phyloP scores from a whole-genome alignment of 441 rosid genomes.

The Croton setiger region DNA sequence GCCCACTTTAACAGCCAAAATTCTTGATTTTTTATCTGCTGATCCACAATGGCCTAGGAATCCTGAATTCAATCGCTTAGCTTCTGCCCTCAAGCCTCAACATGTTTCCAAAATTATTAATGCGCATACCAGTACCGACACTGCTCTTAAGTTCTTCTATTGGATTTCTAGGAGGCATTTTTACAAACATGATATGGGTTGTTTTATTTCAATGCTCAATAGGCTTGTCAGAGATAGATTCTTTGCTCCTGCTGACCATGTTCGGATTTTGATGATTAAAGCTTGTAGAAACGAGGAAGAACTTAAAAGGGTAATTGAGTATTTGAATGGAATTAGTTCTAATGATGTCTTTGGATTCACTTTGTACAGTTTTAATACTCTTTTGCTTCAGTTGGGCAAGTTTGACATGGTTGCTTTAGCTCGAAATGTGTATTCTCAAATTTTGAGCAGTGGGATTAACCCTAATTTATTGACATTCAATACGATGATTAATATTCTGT shows the following conservation, averaged over 20 bases:
- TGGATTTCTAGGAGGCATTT: slow-evolving; percentile 48
- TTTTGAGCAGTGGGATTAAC: slow-evolving; percentile 42
- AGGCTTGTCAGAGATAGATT: slow-evolving; percentile 39
- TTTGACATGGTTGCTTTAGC: slow-evolving; percentile 50
- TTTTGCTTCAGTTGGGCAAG: slow-evolving; percentile 54
- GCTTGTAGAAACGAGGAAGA: slow-evolving; percentile 44
- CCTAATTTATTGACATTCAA: slow-evolving; percentile 57
- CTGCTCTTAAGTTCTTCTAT: slow-evolving; percentile 36
- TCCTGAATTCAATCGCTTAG: slow-evolving; percentile 33
- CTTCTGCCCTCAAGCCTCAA: slow-evolving; percentile 33
- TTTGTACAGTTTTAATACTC: slow-evolving; percentile 52
- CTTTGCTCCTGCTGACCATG: slow-evolving; percentile 41
- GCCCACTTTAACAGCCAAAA: slow-evolving; percentile 27
- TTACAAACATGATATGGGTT: slow-evolving; percentile 46
- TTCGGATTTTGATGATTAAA: slow-evolving; percentile 55
- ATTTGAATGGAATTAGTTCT: slow-evolving; percentile 30
- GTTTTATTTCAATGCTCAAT: slow-evolving; percentile 43
- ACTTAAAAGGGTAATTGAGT: slow-evolving; percentile 40
- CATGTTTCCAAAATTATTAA: slow-evolving; percentile 46
- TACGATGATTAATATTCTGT: slow-evolving; percentile 52
- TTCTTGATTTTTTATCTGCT: slow-evolving; percentile 30
- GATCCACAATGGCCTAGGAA: slow-evolving; percentile 40
- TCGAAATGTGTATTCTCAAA: slow-evolving; percentile 33
- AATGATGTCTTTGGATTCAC: slow-evolving; percentile 34
- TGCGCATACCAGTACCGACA: slow-evolving; percentile 29